Base-by-base conservation (phyloP, 495 filamentous ascomycete genomes). In the Daldinia vernicosa region DNA sequence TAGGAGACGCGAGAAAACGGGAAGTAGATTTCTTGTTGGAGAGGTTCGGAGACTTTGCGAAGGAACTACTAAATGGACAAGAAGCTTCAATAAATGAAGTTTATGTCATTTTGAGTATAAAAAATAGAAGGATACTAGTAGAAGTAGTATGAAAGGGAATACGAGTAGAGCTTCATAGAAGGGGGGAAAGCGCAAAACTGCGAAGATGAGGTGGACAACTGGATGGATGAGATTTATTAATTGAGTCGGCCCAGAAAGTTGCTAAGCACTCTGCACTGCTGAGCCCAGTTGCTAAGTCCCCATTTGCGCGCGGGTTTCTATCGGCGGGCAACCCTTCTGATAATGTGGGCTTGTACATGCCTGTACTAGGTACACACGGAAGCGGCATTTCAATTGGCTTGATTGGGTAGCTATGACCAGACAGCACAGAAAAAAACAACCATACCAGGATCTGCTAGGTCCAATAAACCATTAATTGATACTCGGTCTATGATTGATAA, bases 91-190 rank as follows among this genome's bases (percentile, higher is more conserved):
- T 64, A 51, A 62, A 60, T 53, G 70, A 76, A 72, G 71, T 51
- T 72, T 61, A 77, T 67, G 75, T 70, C 75, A 77, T 77, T 64
- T 70, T 77, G 70, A 54, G 72, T 70, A 62, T 26, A 19, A 33
- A 33, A 37, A 55, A 37, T 60, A 72, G 63, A 62, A 35, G 45
- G 45, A 67, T 63, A 67, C 17, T 14, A 60, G n/a, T 60, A 65
- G 26, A 58, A 27, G 19, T 15, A 33, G 14, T 43, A 60, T 27
- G 11, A 56, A 56, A 9, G 52, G 60, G 54, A 64, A 72, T 50
- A 63, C 65, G 68, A 71, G 57, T 60, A 53, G 26, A 59, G 51
- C 45, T 55, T 56, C 17, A 30, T 58, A 22, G 67, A 66, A 70
- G 65, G 67, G 56, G 62, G 63, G 54, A 66, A 71, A 56, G 70